Base-by-base conservation (phyloP, 2,329 filamentous ascomycete genomes). In the Ophiostoma piceae region DNA sequence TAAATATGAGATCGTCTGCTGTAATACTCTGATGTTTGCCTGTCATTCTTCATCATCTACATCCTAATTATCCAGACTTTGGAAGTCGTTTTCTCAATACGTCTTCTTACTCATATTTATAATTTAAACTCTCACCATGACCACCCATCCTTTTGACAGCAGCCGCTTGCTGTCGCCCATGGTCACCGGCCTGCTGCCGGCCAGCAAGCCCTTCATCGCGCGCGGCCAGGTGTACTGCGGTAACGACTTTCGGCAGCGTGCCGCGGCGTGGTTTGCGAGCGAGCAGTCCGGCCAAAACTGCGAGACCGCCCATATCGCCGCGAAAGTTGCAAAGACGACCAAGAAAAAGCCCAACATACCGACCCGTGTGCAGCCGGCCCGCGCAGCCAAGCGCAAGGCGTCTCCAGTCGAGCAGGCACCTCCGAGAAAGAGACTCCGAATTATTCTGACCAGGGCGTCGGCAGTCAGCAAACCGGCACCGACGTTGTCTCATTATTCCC, bases 161-260 rank as follows among this genome's bases (percentile, higher is more conserved):
- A 32, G 37, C 54, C 22, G 57, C 3, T 9, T 68, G 26, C 26
- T 60, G 22, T n/a, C 54, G 4, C 22, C 67, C 12, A 51, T 68
- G 29, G 51, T 47, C 3, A 68, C 67, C 5, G 51, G 69, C 14
- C 16, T 22, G 32, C 66, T 64, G 54, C 66, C 35, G 39, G 39
- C 4, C 67, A 32, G 35, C 35, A 54, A 35, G 22, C 35, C 66
- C 29, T 14, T 57, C 60, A 29, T 71, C 2, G 26, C 22, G 35
- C 71, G 71, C 14, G 70, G 70, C n/a, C 22, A 37, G 5, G 70
- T 69, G 16, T 73, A 73, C 70, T 73, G 71, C 57, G 67, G 64
- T 16, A n/a, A 43, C 9, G 71, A 69, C 22, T 73, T 73, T 22
- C 66, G 39, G 26, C 32, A 29, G 16, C 68, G 71, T 1, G 68